Conservation (phyloP, 129 eudicot genomes). For the Escallonia herrerae region DNA sequence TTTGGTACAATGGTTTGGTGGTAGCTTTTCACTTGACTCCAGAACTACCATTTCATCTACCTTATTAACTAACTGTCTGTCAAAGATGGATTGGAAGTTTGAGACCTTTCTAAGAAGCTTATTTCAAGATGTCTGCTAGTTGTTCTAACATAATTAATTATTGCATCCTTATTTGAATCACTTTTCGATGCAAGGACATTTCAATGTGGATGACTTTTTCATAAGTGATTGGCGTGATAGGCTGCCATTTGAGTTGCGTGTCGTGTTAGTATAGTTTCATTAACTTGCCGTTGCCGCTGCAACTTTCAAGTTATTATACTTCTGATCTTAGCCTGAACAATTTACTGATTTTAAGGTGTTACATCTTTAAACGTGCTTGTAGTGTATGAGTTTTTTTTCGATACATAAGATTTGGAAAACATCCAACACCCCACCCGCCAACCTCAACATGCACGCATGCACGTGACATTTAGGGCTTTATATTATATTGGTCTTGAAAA, state of each 20-base stretch:
- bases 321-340: background rate
- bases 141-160: background rate
- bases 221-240: background rate
- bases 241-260: background rate
- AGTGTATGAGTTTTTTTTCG: background rate
- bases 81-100: background rate
- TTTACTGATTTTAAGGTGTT: background rate
- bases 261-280: background rate
- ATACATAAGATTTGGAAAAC: background rate
- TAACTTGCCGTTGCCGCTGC: background rate
- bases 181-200: background rate
- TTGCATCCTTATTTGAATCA: background rate
- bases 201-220: background rate
- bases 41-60: background rate
- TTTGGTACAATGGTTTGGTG: background rate
- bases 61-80: background rate
- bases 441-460: too few species aligned
- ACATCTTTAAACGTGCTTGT: background rate
- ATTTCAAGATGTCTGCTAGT: background rate
- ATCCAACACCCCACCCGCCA: too few species aligned
- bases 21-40: background rate
- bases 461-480: too few species aligned
- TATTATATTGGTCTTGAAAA: too few species aligned
- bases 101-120: background rate
- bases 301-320: background rate